Percentiles rank a stretch among this genome's conserved stretches.
These are phyloP conservation scores for Halenospora varia DNA, from an alignment of 495 filamentous ascomycete species.

Conservation along the genomic window DNA sequence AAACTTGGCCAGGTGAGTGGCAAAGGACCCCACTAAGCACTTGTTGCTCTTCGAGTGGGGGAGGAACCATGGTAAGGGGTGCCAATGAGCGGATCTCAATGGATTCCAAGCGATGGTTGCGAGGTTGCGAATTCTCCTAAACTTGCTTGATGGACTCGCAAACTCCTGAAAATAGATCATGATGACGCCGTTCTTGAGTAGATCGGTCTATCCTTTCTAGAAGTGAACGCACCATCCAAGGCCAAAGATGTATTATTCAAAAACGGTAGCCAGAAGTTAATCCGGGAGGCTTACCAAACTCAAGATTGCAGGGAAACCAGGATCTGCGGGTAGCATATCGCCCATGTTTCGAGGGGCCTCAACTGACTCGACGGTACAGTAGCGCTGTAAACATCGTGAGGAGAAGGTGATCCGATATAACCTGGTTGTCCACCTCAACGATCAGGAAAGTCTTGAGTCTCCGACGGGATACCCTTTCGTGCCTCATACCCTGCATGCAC, in stretches of 20 bases:
- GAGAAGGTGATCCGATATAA: slow-evolving; percentile 15
- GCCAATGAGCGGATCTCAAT: too few relatives aligned
- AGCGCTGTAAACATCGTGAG: too few relatives aligned
- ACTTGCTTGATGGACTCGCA: too few relatives aligned
- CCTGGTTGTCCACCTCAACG: slow-evolving; percentile 6
- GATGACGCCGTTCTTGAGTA: not conserved
- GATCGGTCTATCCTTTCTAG: slow-evolving; percentile 5
- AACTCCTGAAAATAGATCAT: too few relatives aligned
- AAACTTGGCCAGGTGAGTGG: too few relatives aligned
- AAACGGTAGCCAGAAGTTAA: not conserved
- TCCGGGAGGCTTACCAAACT: not conserved
- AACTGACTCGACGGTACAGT: slow-evolving; percentile 2
- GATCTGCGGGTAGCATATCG: slow-evolving; percentile 16
- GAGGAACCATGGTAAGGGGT: too few relatives aligned
- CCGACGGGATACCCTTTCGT: slow-evolving; percentile 20
- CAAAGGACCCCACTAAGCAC: too few relatives aligned
- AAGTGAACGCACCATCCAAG: slow-evolving; percentile 1
- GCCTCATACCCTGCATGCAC: too few relatives aligned
- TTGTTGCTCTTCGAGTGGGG: too few relatives aligned
- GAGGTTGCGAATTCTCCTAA: too few relatives aligned
- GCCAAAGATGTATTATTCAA: slow-evolving; percentile 1
- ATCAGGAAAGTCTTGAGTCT: slow-evolving; percentile 14
- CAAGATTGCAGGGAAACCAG: slow-evolving; percentile 8
- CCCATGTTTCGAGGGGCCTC: slow-evolving; percentile 7
- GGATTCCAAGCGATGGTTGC: too few relatives aligned